These are phyloP conservation scores for Malassezia pachydermatis DNA, from an alignment of 1,284 basidiomycete species.

Conservation along the genomic window DNA sequence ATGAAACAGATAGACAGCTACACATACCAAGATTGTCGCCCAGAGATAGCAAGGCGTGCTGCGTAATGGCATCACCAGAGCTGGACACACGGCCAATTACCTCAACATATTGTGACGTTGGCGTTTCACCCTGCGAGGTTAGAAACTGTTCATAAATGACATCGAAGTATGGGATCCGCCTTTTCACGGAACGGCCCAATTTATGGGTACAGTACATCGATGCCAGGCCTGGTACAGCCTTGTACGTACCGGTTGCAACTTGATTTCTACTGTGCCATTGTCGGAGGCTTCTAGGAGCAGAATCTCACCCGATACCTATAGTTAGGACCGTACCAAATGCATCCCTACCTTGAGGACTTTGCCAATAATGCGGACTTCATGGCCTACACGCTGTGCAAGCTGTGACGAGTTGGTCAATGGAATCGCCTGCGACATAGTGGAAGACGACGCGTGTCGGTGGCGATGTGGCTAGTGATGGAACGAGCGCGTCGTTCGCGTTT, in stretches of 20 bases:
- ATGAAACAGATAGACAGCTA: too few species aligned
- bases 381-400: conserved; percentile 22
- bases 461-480: background rate
- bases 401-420: conserved; percentile 41
- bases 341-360: conserved; percentile 29
- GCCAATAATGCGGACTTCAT: conserved; percentile 38
- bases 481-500: conserved; percentile 2
- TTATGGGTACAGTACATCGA: too few species aligned
- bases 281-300: conserved; percentile 38
- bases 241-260: conserved; percentile 22
- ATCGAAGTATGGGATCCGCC: too few species aligned
- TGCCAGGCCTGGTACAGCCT: too few species aligned
- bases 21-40: conserved; percentile 38
- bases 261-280: conserved; percentile 35
- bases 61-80: conserved; percentile 21
- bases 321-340: background rate
- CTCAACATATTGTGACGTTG: conserved; percentile 26
- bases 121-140: conserved; percentile 7
- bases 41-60: conserved; percentile 17
- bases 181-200: too few species aligned
- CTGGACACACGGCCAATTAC: conserved; percentile 42
- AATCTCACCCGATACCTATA: conserved; percentile 26
- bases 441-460: too few species aligned
- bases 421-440: conserved; percentile 39
- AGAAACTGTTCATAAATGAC: background rate